A percentile compares a stretch with the other conserved stretches of the same genome.
Conservation (phyloP, 1,284 basidiomycete species). For the Irpex lacteus region DNA sequence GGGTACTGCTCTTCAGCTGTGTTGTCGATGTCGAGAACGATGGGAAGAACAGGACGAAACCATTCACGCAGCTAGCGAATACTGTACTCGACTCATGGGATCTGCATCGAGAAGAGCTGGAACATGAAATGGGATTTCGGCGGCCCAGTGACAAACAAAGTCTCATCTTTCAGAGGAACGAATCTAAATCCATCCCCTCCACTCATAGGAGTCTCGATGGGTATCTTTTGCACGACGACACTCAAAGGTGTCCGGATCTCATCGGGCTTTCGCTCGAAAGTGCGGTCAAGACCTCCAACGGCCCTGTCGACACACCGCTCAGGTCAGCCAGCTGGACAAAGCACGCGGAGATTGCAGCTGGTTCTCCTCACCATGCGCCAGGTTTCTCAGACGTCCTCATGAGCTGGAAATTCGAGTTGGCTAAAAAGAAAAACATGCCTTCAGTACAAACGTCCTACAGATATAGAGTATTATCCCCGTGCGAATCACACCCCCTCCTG, state of each 20-base stretch:
- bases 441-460: not conserved
- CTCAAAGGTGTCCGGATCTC: not conserved
- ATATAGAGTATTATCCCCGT: not conserved
- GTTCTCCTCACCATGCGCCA: not conserved
- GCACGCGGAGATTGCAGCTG: not conserved
- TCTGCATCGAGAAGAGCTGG: not conserved
- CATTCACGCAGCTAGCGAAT: too few species aligned
- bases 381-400: not conserved
- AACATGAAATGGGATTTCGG: not conserved
- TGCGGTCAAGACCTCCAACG: not conserved
- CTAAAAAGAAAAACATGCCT: not conserved
- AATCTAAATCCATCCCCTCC: not conserved
- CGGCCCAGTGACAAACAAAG: not conserved
- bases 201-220: not conserved
- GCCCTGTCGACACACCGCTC: not conserved
- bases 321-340: not conserved
- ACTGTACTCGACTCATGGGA: not conserved
- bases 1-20: not conserved
- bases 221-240: not conserved
- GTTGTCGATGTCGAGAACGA: not conserved
- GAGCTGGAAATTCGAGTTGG: not conserved
- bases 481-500: not conserved
- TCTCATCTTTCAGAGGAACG: not conserved
- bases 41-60: too few species aligned
- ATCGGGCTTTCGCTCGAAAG: not conserved